These are phyloP conservation scores for Tulasnella calospora DNA, from an alignment of 768 basidiomycete species.

Conservation along the genomic window DNA sequence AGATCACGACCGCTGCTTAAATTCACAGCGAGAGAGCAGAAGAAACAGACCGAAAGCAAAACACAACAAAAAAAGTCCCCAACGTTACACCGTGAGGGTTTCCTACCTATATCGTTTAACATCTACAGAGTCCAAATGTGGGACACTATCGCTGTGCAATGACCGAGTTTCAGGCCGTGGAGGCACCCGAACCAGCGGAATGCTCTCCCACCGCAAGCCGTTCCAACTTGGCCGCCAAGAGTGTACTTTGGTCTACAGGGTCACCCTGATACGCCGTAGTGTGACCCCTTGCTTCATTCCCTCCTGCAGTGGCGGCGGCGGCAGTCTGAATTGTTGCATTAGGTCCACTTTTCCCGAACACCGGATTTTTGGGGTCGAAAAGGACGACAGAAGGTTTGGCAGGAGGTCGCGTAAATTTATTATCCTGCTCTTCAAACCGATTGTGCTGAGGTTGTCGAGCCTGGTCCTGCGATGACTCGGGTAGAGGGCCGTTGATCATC, in stretches of 20 bases:
- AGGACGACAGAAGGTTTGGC: neutral
- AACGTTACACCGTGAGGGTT: neutral
- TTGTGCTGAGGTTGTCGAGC: neutral
- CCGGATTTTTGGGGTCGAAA: neutral
- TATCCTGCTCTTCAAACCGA: conserved; percentile 6
- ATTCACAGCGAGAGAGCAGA: neutral
- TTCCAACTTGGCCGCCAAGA: neutral
- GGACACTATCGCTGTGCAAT: neutral
- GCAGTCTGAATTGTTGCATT: neutral
- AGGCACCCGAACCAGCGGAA: neutral
- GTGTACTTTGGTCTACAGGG: neutral
- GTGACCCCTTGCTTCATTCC: neutral
- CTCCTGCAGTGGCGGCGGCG: neutral
- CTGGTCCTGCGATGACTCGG: neutral
- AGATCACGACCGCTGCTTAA: neutral
- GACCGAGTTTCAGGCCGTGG: neutral
- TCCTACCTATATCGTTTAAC: neutral
- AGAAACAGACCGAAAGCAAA: conserved; percentile 11
- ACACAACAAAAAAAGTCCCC: conserved; percentile 13
- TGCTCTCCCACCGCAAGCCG: neutral
- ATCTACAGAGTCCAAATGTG: neutral
- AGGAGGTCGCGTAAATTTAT: conserved; percentile 3
- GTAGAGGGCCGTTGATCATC: neutral
- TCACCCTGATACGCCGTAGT: neutral
- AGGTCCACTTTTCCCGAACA: neutral